A percentile compares a stretch with the other conserved stretches of the same genome.
Evolutionary conservation across 768 basidiomycete genomes (phyloP).

Genomic region (Panaeolus cyanescens): DNA sequence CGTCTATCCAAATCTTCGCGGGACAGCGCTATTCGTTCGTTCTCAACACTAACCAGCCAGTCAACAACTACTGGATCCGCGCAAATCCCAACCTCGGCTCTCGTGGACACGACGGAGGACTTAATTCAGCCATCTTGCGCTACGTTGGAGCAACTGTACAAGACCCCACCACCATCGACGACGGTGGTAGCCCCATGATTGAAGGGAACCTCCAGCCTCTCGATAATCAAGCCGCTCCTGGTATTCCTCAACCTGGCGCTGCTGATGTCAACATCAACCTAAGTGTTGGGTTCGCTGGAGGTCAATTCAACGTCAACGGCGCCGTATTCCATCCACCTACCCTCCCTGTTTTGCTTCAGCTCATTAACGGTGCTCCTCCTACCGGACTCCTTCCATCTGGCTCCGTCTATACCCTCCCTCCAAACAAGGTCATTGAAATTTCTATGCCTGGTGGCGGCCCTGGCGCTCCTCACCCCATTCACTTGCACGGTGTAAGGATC

Average conservation of each 20-base stretch:
- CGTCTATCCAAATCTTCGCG: conserved; percentile 43
- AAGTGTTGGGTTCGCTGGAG: conserved; percentile 7
- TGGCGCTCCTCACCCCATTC: conserved; percentile 43
- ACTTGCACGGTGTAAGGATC: conserved; percentile 45
- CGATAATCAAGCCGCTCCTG: conserved; percentile 18
- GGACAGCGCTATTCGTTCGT: conserved; percentile 36
- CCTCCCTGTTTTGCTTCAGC: conserved; percentile 50
- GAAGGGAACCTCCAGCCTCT: conserved; percentile 24
- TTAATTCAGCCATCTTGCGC: conserved; percentile 45
- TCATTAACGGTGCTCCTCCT: conserved; percentile 43
- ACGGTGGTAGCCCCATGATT: conserved; percentile 9
- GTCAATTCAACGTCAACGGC: conserved; percentile 15
- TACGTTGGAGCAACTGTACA: conserved; percentile 37
- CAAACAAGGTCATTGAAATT: conserved; percentile 50
- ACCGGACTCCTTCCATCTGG: conserved; percentile 44
- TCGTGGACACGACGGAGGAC: conserved; percentile 13
- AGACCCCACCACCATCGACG: conserved; percentile 22
- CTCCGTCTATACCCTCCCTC: conserved; percentile 43
- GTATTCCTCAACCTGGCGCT: conserved; percentile 16
- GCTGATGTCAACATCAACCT: conserved; percentile 22
- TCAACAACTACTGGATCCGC: conserved; percentile 56
- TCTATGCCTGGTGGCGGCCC: conserved; percentile 36
- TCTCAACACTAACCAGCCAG: conserved; percentile 43
- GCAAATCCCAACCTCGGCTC: conserved; percentile 27
- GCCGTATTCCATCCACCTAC: conserved; percentile 33